Evolutionary conservation across 306 rosid genomes (phyloP).

Genomic region (Vigna unguiculata): DNA sequence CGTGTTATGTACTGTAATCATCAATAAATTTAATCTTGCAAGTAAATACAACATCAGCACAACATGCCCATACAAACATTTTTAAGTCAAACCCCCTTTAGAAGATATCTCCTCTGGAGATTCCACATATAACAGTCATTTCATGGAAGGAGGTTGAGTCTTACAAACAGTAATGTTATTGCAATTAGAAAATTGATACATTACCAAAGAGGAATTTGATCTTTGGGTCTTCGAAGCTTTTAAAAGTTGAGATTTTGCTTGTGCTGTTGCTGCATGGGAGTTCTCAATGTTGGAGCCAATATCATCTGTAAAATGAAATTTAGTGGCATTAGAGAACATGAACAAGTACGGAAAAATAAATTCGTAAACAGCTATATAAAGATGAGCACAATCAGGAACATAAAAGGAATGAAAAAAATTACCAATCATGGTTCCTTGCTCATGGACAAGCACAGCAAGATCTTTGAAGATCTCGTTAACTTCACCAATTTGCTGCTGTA

Average conservation of each 20-base stretch:
- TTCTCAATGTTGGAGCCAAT: constrained; percentile 82
- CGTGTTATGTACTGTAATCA: neutral
- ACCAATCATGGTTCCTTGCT: constrained; percentile 97
- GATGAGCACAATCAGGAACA: neutral
- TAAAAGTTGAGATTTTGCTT: constrained; percentile 80
- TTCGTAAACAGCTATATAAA: neutral
- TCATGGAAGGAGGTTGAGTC: constrained; percentile 13
- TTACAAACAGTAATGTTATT: neutral
- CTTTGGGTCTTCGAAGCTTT: constrained; percentile 90
- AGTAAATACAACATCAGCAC: constrained; percentile 22
- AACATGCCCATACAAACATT: constrained; percentile 7
- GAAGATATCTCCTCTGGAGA: constrained; percentile 18
- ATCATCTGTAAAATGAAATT: constrained; percentile 67
- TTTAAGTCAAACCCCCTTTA: constrained; percentile 5
- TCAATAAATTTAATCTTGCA: constrained; percentile 11
- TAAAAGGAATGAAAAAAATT: constrained; percentile 27
- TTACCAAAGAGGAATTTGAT: constrained; percentile 97
- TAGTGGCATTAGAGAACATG: constrained; percentile 42
- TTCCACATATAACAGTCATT: neutral
- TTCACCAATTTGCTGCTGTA: constrained; percentile 96
- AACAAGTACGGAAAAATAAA: constrained; percentile 30
- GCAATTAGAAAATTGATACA: constrained; percentile 18
- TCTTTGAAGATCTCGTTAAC: constrained; percentile 96
- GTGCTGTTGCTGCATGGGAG: constrained; percentile 83
- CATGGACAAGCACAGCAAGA: constrained; percentile 95